Evolutionary conservation across 108 stramenopile species (phyloP), one percentile per base, ranked within the genome.

Genomic region (Craspedostauros australis): DNA sequence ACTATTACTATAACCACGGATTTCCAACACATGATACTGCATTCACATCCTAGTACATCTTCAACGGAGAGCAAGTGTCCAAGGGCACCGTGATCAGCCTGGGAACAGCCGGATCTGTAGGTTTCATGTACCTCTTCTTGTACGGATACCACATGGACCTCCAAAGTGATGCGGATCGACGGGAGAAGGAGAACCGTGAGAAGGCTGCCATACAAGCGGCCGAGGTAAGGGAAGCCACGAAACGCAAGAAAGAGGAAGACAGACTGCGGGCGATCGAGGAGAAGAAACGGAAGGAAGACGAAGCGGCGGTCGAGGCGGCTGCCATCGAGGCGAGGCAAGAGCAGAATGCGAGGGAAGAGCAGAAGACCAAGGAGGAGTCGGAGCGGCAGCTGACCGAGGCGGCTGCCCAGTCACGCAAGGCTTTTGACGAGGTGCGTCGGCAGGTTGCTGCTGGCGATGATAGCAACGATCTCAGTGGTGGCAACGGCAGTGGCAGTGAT

Each of bases 131-230:
- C 43, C 6, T 43, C 19, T 6, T 41, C 4, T 24, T 43, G 5
- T 57, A 57, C 21, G 12, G 5, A 2, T 57, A 57, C 23, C 45
- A 57, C 43, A 4, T 26, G 9, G 18, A 57, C 14, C n/a, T n/a
- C n/a, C n/a, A n/a, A n/a, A n/a, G n/a, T n/a, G n/a, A n/a, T n/a
- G n/a, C n/a, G n/a, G n/a, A n/a, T n/a, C n/a, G n/a, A n/a, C n/a
- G n/a, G n/a, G n/a, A n/a, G n/a, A n/a, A n/a, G n/a, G n/a, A n/a
- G n/a, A n/a, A n/a, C n/a, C n/a, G n/a, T n/a, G n/a, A n/a, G n/a
- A n/a, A n/a, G n/a, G n/a, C n/a, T n/a, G n/a, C n/a, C n/a, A n/a
- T n/a, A n/a, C n/a, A n/a, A n/a, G n/a, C n/a, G n/a, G n/a, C n/a
- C n/a, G n/a, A n/a, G n/a, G n/a, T n/a, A 30, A 45, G 20, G n/a